Percentiles rank a stretch among this genome's conserved stretches.
Evolutionary conservation across 2,329 filamentous ascomycete species (phyloP).

Genomic region (Aspergillus sp.): DNA sequence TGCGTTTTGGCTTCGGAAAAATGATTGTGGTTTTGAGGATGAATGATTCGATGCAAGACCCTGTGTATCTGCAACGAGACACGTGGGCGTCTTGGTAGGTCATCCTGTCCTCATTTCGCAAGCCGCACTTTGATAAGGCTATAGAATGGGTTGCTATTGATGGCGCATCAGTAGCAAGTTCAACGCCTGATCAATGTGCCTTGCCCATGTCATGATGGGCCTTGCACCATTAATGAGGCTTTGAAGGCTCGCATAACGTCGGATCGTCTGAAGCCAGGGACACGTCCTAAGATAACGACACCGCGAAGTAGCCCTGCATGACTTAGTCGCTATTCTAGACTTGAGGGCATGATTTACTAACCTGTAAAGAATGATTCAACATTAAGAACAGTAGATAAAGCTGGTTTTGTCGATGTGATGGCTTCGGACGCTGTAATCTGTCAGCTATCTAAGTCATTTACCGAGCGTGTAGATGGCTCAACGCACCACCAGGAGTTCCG

Average conservation of each 20-base stretch:
- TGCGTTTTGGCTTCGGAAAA: not conserved
- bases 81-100: too few relatives aligned
- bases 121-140: too few relatives aligned
- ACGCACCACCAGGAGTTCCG: too few relatives aligned
- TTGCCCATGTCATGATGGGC: too few relatives aligned
- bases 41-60: too few relatives aligned
- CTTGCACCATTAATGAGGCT: not conserved
- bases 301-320: not conserved
- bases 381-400: not conserved
- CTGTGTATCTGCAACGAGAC: too few relatives aligned
- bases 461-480: not conserved
- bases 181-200: too few relatives aligned
- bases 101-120: too few relatives aligned
- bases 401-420: not conserved
- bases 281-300: conserved; percentile 2
- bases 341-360: not conserved
- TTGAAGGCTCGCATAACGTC: conserved; percentile 1
- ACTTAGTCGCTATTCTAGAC: too few relatives aligned
- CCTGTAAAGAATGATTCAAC: conserved; percentile 1
- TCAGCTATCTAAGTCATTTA: not conserved
- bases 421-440: not conserved
- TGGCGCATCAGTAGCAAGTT: too few relatives aligned
- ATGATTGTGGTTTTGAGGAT: too few relatives aligned
- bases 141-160: too few relatives aligned
- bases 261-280: not conserved